These are phyloP conservation scores for Aeminium ludgeri DNA, from an alignment of 495 filamentous ascomycete species.

Conservation along the genomic window DNA sequence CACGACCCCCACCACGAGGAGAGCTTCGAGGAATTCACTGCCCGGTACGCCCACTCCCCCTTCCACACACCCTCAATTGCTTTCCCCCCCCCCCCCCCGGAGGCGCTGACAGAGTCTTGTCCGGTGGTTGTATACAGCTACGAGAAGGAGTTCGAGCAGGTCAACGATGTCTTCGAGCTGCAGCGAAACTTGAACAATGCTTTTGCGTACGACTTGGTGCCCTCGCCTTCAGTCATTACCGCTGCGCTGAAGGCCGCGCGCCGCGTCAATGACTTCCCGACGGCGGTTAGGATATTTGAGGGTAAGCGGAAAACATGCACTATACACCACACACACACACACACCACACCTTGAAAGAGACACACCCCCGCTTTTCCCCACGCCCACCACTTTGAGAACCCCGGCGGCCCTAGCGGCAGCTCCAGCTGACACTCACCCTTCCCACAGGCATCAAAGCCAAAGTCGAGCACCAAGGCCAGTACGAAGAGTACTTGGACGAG, in stretches of 20 bases:
- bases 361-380: neutral
- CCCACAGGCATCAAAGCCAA: constrained; percentile 86
- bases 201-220: constrained; percentile 99
- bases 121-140: constrained; percentile 59
- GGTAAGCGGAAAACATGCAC: constrained; percentile 48
- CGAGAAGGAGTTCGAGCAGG: constrained; percentile 95
- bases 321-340: neutral
- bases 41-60: constrained; percentile 50
- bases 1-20: constrained; percentile 54
- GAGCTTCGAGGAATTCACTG: constrained; percentile 97
- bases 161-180: constrained; percentile 98
- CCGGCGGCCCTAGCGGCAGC: constrained; percentile 1
- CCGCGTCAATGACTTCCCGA: constrained; percentile 96
- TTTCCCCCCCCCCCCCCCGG: too few relatives aligned
- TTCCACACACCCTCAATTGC: neutral
- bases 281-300: constrained; percentile 94
- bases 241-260: constrained; percentile 83
- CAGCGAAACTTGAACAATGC: constrained; percentile 99
- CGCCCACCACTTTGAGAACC: neutral
- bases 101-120: too few relatives aligned
- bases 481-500: constrained; percentile 89
- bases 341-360: neutral
- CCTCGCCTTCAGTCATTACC: constrained; percentile 76
- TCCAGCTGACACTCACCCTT: neutral
- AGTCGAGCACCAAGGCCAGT: constrained; percentile 95